Evolutionary conservation across 768 basidiomycete genomes (phyloP), one percentile per base, ranked within the genome.

Genomic region (Baorangia bicolor): DNA sequence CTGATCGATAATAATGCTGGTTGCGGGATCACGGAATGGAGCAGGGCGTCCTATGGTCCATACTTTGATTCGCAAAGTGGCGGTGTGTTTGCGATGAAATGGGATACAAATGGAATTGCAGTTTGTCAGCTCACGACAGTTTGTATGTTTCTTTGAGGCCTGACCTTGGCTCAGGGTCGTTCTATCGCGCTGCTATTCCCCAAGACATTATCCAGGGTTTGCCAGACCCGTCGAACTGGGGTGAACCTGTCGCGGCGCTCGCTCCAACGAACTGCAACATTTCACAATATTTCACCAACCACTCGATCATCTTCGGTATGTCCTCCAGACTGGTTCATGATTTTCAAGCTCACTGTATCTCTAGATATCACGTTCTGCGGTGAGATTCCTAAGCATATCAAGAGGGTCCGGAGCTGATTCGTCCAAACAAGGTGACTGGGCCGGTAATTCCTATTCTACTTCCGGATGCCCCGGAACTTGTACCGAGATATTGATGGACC

Each of bases 81-180:
- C 5, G 93, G 93, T 4, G 85, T 92, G 3, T 94, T 91, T 67
- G 91, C 85, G 1, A 92, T 92, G 89, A 87, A 88, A 62, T 94
- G 93, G 93, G 89, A 93, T 64, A 81, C 84, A 55, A 78, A 77
- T 56, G 84, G 85, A 2, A 90, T 92, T 53, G 81, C 84, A 38
- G 80, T 90, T 59, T 92, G 90, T 92, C 57, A 68, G 89, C 2
- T 35, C 16, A 25, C 40, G 12, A 25, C 27, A 16, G 16, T 46
- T 34, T 49, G 10, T 33, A 2, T 53, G 21, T 45, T 35, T 45
- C 38, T 11, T 25, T 21, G 8, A 39, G 54, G 38, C 13, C 42
- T 63, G 23, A 62, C 45, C 47, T 56, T 49, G 20, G 10, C 30
- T 34, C 61, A 92, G 90, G 87, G 87, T 90, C 86, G 7, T 92